phyloP scores from a whole-genome alignment of 352 stramenopile genomes.

The Globisporangium paroecandrum region DNA sequence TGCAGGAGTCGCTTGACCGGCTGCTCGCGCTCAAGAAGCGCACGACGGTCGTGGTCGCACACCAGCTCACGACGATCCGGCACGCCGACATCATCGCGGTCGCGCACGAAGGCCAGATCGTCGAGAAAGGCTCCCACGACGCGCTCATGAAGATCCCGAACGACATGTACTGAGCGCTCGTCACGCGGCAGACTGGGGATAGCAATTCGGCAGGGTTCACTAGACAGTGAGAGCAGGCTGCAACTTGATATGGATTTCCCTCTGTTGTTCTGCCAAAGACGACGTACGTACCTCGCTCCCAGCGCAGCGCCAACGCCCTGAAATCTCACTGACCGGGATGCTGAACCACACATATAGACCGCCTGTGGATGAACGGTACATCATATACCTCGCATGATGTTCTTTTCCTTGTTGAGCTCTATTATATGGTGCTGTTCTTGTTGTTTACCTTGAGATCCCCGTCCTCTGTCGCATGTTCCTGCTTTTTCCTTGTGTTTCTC shows the following conservation, averaged over 20 bases:
- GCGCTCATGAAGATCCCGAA: conserved; percentile 25
- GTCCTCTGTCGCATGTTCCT: not conserved
- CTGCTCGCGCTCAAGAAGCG: conserved; percentile 43
- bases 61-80: conserved; percentile 81
- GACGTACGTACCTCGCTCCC: not conserved
- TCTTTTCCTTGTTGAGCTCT: conserved; percentile 16
- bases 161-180: conserved; percentile 23
- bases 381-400: not conserved
- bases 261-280: not conserved
- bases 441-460: conserved; percentile 4
- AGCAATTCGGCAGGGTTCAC: not conserved
- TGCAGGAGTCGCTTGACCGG: conserved; percentile 50
- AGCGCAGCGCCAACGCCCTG: not conserved
- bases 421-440: conserved; percentile 16
- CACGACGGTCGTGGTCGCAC: conserved; percentile 87
- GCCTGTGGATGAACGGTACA: not conserved
- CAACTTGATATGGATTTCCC: not conserved
- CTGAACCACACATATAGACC: not conserved
- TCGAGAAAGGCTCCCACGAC: conserved; percentile 85
- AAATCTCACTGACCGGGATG: not conserved
- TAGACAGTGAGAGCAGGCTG: not conserved
- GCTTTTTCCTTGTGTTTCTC: conserved; percentile 10
- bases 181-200: conserved; percentile 18
- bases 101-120: conserved; percentile 61
- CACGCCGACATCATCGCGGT: conserved; percentile 89